Evolutionary conservation across 2,329 filamentous ascomycete species (phyloP).

Genomic region (Tolypocladium endophyticum): DNA sequence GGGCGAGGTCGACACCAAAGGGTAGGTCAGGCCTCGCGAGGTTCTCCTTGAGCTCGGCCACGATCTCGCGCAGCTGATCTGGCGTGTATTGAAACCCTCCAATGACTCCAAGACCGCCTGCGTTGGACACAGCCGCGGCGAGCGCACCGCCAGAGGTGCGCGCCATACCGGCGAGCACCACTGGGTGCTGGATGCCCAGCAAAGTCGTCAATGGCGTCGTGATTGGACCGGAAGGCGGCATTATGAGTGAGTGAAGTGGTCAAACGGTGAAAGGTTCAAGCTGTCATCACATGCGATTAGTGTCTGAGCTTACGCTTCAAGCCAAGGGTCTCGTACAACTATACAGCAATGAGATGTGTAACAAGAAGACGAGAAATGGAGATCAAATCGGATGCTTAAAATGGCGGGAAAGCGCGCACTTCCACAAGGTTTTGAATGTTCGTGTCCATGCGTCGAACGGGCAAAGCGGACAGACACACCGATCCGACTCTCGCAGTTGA

Average conservation of each 20-base stretch:
- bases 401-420: not conserved
- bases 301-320: not conserved
- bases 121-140: constrained; percentile 80
- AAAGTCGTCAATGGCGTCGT: constrained; percentile 69
- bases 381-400: not conserved
- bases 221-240: constrained; percentile 43
- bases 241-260: constrained; percentile 10
- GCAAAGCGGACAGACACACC: not conserved
- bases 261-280: not conserved
- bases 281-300: not conserved
- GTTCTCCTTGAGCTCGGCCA: constrained; percentile 74
- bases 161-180: constrained; percentile 92
- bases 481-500: not conserved
- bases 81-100: constrained; percentile 65
- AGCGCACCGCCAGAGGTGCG: constrained; percentile 68
- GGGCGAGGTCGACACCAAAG: constrained; percentile 84
- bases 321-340: not conserved
- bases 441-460: not conserved
- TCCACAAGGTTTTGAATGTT: not conserved
- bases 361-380: not conserved
- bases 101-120: constrained; percentile 72
- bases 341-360: not conserved
- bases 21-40: constrained; percentile 58
- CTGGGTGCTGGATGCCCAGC: constrained; percentile 75
- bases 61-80: constrained; percentile 63